Evolutionary conservation across 257 asterid species (phyloP), one percentile per base, ranked within the genome.

Genomic region (Paraleonurus japonicus): DNA sequence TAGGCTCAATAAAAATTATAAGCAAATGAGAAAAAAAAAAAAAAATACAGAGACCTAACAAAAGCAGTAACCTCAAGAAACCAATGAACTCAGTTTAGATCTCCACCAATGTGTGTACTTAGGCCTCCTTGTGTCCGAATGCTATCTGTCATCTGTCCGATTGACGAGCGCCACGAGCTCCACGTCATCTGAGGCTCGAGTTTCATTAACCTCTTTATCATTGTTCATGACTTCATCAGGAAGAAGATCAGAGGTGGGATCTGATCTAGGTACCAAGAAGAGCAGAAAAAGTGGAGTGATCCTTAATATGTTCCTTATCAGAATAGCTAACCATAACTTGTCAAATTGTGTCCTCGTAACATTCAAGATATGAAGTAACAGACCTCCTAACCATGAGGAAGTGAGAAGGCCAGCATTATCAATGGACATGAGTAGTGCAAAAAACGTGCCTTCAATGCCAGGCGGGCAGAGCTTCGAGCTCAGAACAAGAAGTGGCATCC

Each of bases 401-500:
- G 98, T 84, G 61, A 92, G 86, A 54, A 90, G 77, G 10, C 98
- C 98, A 13, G 92, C 80, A 64, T 92, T 92, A 57, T 92, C 98
- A 7, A 92, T 92, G 0, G 97, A 90, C 97, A 90, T 92, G 32
- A 92, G 90, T 81, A 92, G 72, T 27, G 97, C 97, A n/a, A 92
- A 92, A 69, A 92, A 88, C 0, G 97, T 90, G 69, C 98, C 98
- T 70, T 92, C 96, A 0, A 92, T 88, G 61, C 98, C 98, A 7
- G 90, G 79, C 33, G 98, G 98, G 72, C 98, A 92, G 10, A 92
- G 82, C 85, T 83, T 90, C 13, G 97, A 82, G 75, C 92, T 92
- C 27, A 92, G 84, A 51, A 92, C 97, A 23, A 90, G 96, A 62
- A 90, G 98, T 2, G 98, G 98, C 98, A 92, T 92, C 98, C 98